Conservation (phyloP, 192 early-diverging fungal species). For the Diversispora eburnea region DNA sequence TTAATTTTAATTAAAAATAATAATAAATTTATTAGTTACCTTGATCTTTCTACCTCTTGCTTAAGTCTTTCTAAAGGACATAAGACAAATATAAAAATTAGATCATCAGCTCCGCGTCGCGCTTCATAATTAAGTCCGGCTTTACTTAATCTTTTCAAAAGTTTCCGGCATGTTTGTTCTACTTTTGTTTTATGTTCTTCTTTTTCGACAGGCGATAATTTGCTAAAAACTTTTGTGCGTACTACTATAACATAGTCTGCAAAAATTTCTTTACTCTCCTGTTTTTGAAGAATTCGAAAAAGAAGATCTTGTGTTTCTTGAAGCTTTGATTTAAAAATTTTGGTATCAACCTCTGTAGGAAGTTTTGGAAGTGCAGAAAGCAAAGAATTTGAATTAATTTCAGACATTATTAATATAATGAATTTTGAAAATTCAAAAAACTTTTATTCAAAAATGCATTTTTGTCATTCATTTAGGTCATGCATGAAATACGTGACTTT, state of each 20-base stretch:
- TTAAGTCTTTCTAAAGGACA: constrained; percentile 56
- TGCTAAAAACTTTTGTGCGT: neutral
- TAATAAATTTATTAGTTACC: constrained; percentile 32
- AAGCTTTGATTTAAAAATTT: neutral
- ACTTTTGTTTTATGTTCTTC: constrained; percentile 1
- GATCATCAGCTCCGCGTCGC: constrained; percentile 47
- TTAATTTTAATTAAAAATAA: neutral
- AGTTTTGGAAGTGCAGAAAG: neutral
- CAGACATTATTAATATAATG: no score
- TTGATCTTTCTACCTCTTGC: constrained; percentile 40
- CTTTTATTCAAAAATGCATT: no score
- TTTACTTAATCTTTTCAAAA: constrained; percentile 50
- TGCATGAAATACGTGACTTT: no score
- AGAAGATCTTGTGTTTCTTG: neutral
- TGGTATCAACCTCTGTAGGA: neutral
- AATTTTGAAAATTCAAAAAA: no score
- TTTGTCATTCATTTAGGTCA: no score
- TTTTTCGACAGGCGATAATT: neutral
- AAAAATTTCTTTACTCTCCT: constrained; percentile 7
- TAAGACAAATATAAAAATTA: constrained; percentile 63
- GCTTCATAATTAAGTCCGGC: constrained; percentile 66
- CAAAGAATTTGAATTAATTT: no score
- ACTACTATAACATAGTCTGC: constrained; percentile 19
- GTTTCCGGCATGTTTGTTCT: constrained; percentile 40
- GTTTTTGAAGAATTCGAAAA: constrained; percentile 4